Evolutionary conservation across 31 red algal genomes (phyloP), one percentile per base, ranked within the genome.

Genomic region (Asparagopsis taxiformis): DNA sequence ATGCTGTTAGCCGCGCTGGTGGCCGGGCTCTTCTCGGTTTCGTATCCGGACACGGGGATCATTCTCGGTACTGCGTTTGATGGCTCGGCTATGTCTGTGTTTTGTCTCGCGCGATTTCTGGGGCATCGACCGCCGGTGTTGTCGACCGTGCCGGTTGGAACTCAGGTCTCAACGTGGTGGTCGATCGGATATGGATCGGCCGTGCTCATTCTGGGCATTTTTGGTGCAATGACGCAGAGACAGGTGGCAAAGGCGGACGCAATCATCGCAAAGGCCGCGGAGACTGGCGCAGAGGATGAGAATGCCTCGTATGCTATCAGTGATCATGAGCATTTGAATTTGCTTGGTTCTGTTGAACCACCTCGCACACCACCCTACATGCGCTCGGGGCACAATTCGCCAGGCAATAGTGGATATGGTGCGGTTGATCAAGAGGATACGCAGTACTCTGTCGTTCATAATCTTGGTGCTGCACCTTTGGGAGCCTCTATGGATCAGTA

Each of bases 31-130:
- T 72, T 77, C 37, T 88, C 84, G 3, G 63, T 88, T 10, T 68
- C 29, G 0, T 78, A 88, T 62, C 84, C 74, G 3, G 73, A 79
- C 19, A 48, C 56, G 2, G 61, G 48, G 20, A 78, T 88, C 48
- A 79, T 81, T 17, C 48, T 80, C 35, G 85, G 75, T 19, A 80
- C 74, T 37, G 80, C 85, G 3, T 74, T 80, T 41, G 85, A 90
- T 58, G 85, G 85, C 59, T 67, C 75, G 20, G 85, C 85, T 3
- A 16, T 90, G 17, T 36, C 85, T 49, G 65, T 80, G 15, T 90
- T 60, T 50, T 79, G 57, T 1, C 57, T 80, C 17, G 65, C 66
- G 7, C 75, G 64, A 34, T 90, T 80, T 62, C 65, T 90, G 9
- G 84, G 84, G 29, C 73, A 78, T 34, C 29, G 58, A 1, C 84